phyloP scores from a whole-genome alignment of 495 filamentous ascomycete species.

The Schizothecium vesticola region DNA sequence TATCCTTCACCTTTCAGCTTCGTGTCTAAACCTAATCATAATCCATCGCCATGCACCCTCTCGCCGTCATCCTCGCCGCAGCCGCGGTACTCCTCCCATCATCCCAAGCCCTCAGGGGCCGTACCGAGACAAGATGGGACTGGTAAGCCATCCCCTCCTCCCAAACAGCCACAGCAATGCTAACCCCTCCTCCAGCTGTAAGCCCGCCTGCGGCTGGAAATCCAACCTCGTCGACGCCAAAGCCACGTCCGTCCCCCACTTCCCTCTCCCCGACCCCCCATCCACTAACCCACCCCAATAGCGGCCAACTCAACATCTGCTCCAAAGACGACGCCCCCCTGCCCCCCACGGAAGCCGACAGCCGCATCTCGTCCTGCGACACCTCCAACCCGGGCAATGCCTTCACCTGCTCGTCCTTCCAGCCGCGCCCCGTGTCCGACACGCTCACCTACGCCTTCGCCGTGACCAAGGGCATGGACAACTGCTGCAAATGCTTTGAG shows the following conservation, averaged over 20 bases:
- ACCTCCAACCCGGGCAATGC: conserved; percentile 7
- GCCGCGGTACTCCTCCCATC: not conserved
- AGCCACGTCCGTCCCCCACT: conserved; percentile 3
- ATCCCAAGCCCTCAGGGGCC: not conserved
- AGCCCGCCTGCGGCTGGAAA: conserved; percentile 20
- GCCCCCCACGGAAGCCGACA: not conserved
- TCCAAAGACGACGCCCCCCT: not conserved
- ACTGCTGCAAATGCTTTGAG: conserved; percentile 22
- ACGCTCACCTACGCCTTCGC: conserved; percentile 15
- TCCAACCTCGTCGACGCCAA: conserved; percentile 3
- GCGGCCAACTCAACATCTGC: conserved; percentile 9
- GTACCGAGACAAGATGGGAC: conserved; percentile 16
- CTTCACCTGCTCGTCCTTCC: conserved; percentile 17
- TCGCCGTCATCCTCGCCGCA: not conserved
- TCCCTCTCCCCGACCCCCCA: not conserved
- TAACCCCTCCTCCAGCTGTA: conserved; percentile 13
- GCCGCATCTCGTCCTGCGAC: conserved; percentile 7
- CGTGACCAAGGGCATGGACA: conserved; percentile 16
- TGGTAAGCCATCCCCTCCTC: conserved; percentile 1
- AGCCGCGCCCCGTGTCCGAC: conserved; percentile 10
- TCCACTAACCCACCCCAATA: conserved; percentile 10
- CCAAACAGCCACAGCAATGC: not conserved
- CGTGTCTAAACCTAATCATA: not conserved
- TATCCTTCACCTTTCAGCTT: not conserved
- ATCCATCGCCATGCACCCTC: not conserved